These are phyloP conservation scores for Dacryopinax primogenitus DNA, from an alignment of 768 basidiomycete species.

Conservation along the genomic window DNA sequence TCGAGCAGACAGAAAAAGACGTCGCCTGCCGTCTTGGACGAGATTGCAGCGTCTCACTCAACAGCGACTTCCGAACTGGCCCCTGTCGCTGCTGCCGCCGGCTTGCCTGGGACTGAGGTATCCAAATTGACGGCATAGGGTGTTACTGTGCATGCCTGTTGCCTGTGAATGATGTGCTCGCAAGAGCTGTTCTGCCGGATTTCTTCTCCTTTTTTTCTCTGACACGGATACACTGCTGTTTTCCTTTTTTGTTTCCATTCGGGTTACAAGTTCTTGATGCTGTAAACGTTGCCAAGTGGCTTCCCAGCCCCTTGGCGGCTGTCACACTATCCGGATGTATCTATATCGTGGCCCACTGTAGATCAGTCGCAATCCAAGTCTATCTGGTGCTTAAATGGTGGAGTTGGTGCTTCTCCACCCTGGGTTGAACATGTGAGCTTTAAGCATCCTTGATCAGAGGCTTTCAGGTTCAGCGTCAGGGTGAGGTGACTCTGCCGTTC, in stretches of 20 bases:
- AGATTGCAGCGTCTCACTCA: background rate
- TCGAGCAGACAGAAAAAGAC: background rate
- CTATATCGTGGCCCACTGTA: background rate
- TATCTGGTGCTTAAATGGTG: background rate
- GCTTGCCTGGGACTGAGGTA: background rate
- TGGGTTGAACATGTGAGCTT: background rate
- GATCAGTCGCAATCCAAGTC: conserved; percentile 1
- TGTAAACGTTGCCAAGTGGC: background rate
- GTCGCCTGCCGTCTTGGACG: background rate
- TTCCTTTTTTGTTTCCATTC: background rate
- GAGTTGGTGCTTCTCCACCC: background rate
- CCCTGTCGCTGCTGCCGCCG: background rate
- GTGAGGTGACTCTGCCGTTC: background rate
- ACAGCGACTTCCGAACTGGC: background rate
- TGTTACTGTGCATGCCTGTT: too few species aligned
- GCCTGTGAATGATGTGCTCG: background rate
- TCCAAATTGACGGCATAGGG: background rate
- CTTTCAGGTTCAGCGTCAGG: background rate
- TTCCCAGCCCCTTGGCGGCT: background rate
- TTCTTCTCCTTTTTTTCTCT: background rate
- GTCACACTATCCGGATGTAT: background rate
- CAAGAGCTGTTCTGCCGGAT: background rate
- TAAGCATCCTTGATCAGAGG: background rate
- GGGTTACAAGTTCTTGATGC: background rate
- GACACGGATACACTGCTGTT: background rate